Evolutionary conservation across 2,329 filamentous ascomycete genomes (phyloP).

Genomic region (Furcasterigmium furcatum): DNA sequence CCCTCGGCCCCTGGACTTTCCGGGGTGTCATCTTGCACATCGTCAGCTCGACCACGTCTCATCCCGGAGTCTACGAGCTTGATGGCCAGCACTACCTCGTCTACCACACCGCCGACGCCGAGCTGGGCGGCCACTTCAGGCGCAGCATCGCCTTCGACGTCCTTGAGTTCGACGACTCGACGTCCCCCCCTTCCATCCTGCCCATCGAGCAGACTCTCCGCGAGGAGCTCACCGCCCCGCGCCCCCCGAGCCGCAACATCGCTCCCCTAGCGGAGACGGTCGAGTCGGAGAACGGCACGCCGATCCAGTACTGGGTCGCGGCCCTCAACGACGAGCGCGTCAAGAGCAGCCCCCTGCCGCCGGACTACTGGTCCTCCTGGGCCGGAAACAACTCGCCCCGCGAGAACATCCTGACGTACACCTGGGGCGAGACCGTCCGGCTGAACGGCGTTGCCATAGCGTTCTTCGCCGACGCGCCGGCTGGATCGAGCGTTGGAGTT

Average conservation of each 20-base stretch:
- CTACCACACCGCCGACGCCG: conserved; percentile 31
- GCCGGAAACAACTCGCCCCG: conserved; percentile 22
- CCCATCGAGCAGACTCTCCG: conserved; percentile 25
- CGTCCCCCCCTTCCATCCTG: conserved; percentile 20
- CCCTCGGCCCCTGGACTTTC: conserved; percentile 32
- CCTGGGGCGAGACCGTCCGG: conserved; percentile 21
- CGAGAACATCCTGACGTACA: conserved; percentile 23
- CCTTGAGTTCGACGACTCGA: conserved; percentile 25
- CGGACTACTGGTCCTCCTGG: conserved; percentile 33
- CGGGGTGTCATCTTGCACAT: conserved; percentile 27
- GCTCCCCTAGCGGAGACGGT: conserved; percentile 20
- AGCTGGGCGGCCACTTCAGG: conserved; percentile 28
- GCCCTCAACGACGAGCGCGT: conserved; percentile 27
- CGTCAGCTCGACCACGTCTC: conserved; percentile 29
- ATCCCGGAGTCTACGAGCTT: conserved; percentile 26
- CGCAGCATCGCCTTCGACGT: conserved; percentile 29
- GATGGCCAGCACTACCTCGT: conserved; percentile 24
- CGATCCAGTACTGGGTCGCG: conserved; percentile 32
- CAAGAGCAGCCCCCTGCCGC: conserved; percentile 25
- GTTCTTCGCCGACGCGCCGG: conserved; percentile 25
- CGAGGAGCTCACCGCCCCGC: conserved; percentile 8
- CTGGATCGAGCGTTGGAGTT: conserved; percentile 22
- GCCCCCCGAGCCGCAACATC: conserved; percentile 26
- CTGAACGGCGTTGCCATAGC: conserved; percentile 24
- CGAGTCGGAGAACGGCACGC: conserved; percentile 19